Base-by-base conservation (phyloP, 495 filamentous ascomycete species). In the Trichoderma reesei region DNA sequence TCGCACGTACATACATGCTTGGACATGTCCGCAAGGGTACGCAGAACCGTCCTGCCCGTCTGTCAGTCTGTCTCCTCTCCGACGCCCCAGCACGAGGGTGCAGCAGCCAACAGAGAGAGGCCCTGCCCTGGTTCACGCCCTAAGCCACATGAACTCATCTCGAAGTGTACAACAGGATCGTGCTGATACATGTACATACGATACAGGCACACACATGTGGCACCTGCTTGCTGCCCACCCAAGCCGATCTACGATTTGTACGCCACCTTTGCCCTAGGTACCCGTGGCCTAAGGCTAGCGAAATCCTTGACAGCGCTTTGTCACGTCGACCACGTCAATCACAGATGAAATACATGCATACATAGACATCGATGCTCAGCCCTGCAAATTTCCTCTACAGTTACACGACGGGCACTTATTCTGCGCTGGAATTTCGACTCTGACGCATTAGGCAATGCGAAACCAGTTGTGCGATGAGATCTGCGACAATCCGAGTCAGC, bases 171-270 rank as follows among this genome's bases (percentile, higher is more conserved):
- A 56, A 56, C 51, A 33, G 11, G 51, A 34, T 56, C 51, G 26
- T 6, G 14, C 51, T 56, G 26, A 33, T 34, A 31, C 31, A 33
- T 33, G 48, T 26, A 31, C 48, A 26, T 26, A 26, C 26, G 1
- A 26, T 26, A 26, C 26, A 26, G 26, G 26, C 26, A 26, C 26
- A 26, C 26, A 26, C 26, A 33, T 33, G 48, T 31, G 48, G 8
- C 31, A 31, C 26, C 10, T 26, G 16, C 5, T 3, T 8, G 51
- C 51, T 56, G 51, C 51, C 20, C 33, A 16, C 14, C 44, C 31
- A 56, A 26, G 20, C 31, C 51, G 51, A 56, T 56, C 51, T 56
- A 56, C 51, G 51, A 56, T 56, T 54, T n/a, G 51, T 14, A 14
- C 42, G 42, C 42, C 42, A 46, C 13, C 7, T 6, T 46, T 5